Evolutionary conservation across 306 rosid genomes (phyloP), one percentile per base, ranked within the genome.

Genomic region (Pyrus communis): DNA sequence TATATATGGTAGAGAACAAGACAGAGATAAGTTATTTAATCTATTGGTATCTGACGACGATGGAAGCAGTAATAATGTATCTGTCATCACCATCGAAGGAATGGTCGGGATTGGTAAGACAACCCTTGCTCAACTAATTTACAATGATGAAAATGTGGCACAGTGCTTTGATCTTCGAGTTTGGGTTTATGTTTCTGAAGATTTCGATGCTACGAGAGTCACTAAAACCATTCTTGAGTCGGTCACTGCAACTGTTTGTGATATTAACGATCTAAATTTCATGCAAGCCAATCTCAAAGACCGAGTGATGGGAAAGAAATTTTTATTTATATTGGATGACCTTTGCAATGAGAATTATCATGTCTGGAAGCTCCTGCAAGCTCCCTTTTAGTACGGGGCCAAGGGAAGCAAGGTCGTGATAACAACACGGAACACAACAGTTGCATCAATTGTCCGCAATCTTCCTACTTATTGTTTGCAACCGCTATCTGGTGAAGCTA

Each of bases 391-490:
- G 12, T 18, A 21, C 0, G 79, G 62, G 5, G 75, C 28, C 0
- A 1, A 15, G 42, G 75, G 30, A 57, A 77, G 75, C 21, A 77
- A 59, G 23, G 18, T 77, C 6, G 30, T 77, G 1, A 28, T 77
- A 57, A 77, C 81, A 1, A 77, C 81, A 14, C 49, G 75, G 18
- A 77, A 27, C 21, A 63, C 15, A 18, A 69, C 9, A 23, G 75
- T 68, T 2, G 75, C 81, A 43, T 69, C 33, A 2, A 25, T 45
- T 9, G 30, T 69, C 38, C 40, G 17, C 4, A 42, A 55, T 27
- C 18, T 17, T 45, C 62, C 25, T 11, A 55, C 22, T 35, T 40
- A 35, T 10, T 12, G 23, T 5, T 13, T 73, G 18, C 4, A 57
- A 10, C 42, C 33, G 13, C 13, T 73, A 22, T n/a, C 35, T 5